phyloP scores from a whole-genome alignment of 163 green algal genomes.

The Scenedesmus sp. region DNA sequence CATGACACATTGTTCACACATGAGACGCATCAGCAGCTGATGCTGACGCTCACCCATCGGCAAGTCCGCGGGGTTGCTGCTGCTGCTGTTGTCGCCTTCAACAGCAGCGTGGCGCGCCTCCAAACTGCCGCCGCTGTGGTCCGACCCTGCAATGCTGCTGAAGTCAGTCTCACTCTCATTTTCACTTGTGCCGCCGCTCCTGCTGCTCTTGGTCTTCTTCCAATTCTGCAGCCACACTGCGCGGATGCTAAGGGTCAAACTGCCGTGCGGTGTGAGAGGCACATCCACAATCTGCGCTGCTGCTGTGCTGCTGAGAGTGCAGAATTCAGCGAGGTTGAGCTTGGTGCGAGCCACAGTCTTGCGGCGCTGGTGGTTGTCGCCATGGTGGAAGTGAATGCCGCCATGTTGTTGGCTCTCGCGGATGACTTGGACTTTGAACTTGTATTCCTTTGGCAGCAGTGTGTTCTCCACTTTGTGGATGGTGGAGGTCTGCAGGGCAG shows the following conservation, averaged over 20 bases:
- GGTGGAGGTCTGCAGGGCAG: conserved; percentile 60
- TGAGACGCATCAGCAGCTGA: too few species aligned
- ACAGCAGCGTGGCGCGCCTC: background rate
- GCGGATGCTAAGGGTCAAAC: conserved; percentile 15
- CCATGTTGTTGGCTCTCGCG: background rate
- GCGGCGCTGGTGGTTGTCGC: background rate
- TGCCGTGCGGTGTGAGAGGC: conserved; percentile 1
- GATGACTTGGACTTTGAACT: conserved; percentile 71
- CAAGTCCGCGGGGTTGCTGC: background rate
- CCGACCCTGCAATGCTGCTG: conserved; percentile 8
- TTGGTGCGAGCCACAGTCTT: conserved; percentile 16
- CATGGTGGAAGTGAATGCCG: background rate
- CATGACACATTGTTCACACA: background rate
- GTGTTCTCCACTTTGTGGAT: conserved; percentile 64
- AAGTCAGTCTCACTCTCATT: conserved; percentile 10
- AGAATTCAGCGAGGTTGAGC: conserved; percentile 30
- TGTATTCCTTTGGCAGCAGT: conserved; percentile 71
- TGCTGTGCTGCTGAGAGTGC: background rate
- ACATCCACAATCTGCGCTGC: conserved; percentile 8
- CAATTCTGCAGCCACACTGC: conserved; percentile 43
- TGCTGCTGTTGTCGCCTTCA: background rate
- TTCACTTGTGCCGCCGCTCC: background rate
- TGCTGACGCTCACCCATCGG: background rate
- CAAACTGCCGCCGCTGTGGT: background rate
- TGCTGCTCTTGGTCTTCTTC: background rate